These are phyloP conservation scores for Papilionanthe hybrid DNA, from an alignment of 116 monocot species.

Conservation along the genomic window DNA sequence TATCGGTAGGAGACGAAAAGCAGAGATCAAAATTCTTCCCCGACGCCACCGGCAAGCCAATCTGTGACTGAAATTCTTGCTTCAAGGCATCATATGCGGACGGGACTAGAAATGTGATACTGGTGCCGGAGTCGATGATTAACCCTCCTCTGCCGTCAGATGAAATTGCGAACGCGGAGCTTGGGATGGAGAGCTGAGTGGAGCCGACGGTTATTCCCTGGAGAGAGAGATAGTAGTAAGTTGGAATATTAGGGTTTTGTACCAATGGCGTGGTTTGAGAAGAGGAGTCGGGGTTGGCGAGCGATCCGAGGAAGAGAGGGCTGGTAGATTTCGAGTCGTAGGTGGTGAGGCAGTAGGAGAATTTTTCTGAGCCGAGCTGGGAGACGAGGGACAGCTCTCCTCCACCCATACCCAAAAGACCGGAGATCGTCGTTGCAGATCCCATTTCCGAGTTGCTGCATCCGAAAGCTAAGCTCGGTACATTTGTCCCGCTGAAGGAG, in stretches of 20 bases:
- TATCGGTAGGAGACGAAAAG: not conserved
- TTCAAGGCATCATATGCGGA: slow-evolving; percentile 1
- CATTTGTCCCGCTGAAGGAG: too few relatives aligned
- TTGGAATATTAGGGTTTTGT: not conserved
- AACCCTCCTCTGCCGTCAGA: slow-evolving; percentile 14
- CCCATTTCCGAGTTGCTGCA: slow-evolving; percentile 6
- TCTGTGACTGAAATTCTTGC: slow-evolving; percentile 14
- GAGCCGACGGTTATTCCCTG: slow-evolving; percentile 22
- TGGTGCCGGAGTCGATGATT: slow-evolving; percentile 30
- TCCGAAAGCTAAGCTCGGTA: slow-evolving; percentile 10
- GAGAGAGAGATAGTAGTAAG: slow-evolving; percentile 19
- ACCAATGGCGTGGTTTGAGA: slow-evolving; percentile 18
- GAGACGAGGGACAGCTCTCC: slow-evolving; percentile 15
- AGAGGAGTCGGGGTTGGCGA: not conserved
- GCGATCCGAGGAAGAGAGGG: slow-evolving; percentile 16
- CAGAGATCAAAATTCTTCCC: slow-evolving; percentile 5
- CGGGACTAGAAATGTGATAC: not conserved
- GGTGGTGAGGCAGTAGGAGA: slow-evolving; percentile 28
- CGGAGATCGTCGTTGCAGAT: not conserved
- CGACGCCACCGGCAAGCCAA: slow-evolving; percentile 1
- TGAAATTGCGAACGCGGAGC: slow-evolving; percentile 4
- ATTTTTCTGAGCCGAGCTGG: slow-evolving; percentile 15
- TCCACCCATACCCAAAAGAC: slow-evolving; percentile 10
- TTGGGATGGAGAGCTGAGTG: slow-evolving; percentile 5
- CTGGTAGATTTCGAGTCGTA: not conserved